phyloP scores from a whole-genome alignment of 2,329 filamentous ascomycete genomes.

The Fusarium azukiicola region DNA sequence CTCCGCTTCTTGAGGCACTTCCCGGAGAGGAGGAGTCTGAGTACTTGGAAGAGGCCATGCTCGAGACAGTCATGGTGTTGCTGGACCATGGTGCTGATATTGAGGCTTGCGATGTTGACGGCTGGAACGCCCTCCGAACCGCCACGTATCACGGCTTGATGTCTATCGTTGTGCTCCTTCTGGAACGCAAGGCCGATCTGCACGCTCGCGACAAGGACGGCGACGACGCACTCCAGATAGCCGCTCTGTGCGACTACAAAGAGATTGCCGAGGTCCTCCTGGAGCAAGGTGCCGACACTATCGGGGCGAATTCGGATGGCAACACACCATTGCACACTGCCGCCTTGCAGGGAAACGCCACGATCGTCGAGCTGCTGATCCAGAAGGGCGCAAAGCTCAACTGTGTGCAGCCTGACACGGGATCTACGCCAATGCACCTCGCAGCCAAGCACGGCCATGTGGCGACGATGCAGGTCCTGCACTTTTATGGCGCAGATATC shows the following conservation, averaged over 20 bases:
- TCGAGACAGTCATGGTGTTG: neutral
- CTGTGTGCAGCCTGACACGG: neutral
- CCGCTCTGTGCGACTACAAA: neutral
- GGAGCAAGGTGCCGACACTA: neutral
- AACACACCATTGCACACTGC: neutral
- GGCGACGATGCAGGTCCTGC: neutral
- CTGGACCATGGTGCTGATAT: neutral
- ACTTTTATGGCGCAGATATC: neutral
- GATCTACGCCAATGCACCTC: constrained; percentile 1
- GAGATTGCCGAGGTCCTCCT: neutral
- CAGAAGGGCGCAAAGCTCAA: neutral
- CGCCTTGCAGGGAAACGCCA: neutral
- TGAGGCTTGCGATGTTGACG: neutral
- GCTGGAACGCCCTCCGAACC: neutral
- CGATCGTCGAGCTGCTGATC: neutral
- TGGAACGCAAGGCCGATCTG: neutral
- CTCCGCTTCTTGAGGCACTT: neutral
- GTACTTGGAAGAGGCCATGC: neutral
- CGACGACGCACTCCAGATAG: neutral
- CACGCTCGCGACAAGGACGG: neutral
- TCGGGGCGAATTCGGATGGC: neutral
- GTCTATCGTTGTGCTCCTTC: neutral
- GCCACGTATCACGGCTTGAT: neutral
- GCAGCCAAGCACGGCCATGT: neutral
- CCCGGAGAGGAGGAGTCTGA: neutral